These are phyloP conservation scores for Mucor sp. DNA, from an alignment of 371 early-diverging fungal genomes.

Conservation along the genomic window DNA sequence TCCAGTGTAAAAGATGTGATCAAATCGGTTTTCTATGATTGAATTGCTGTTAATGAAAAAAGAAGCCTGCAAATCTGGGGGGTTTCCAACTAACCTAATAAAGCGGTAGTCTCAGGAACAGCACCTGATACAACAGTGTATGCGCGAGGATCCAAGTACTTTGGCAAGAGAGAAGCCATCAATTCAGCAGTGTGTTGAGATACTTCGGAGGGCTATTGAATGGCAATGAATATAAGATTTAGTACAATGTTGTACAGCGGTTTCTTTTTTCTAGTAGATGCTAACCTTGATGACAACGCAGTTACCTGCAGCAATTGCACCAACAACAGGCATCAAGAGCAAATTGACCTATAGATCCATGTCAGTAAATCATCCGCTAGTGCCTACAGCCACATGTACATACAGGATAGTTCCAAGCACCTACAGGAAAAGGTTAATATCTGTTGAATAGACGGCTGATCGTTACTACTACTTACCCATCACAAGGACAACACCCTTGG, in stretches of 20 bases:
- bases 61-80: neutral
- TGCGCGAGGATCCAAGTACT: slow-evolving; percentile 75
- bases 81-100: slow-evolving; percentile 52
- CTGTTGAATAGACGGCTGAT: neutral
- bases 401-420: slow-evolving; percentile 93
- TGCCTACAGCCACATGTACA: neutral
- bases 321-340: slow-evolving; percentile 73
- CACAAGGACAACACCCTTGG: slow-evolving; percentile 77
- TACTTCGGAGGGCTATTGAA: slow-evolving; percentile 80
- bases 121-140: slow-evolving; percentile 80
- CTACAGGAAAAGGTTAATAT: slow-evolving; percentile 13
- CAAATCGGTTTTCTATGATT: slow-evolving; percentile 61
- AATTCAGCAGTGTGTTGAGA: slow-evolving; percentile 65
- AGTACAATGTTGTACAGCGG: neutral
- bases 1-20: slow-evolving; percentile 95
- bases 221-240: neutral
- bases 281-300: slow-evolving; percentile 75
- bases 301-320: slow-evolving; percentile 94
- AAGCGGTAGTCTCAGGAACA: slow-evolving; percentile 66
- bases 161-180: slow-evolving; percentile 63
- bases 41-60: neutral
- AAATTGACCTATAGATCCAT: slow-evolving; percentile 50
- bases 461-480: slow-evolving; percentile 45
- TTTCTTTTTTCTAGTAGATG: too few species aligned
- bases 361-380: neutral